Conservation (phyloP, 805 yeast species). For the Candida suzukii region DNA sequence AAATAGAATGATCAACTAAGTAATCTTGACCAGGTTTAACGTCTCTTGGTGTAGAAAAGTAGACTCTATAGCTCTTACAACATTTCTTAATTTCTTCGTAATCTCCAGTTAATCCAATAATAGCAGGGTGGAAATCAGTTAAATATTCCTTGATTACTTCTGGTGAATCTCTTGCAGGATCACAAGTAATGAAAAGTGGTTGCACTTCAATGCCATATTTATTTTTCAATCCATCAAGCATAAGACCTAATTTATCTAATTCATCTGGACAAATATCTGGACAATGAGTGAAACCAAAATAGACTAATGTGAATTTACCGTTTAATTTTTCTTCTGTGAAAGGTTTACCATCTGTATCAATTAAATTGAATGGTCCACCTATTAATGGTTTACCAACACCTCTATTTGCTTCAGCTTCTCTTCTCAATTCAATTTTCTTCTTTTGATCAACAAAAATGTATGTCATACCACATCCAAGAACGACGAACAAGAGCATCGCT, state of each 20-base stretch:
- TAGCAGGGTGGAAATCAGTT: slow-evolving; percentile 82
- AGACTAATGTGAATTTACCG: slow-evolving; percentile 78
- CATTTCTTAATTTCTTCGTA: slow-evolving; percentile 77
- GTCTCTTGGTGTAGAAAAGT: slow-evolving; percentile 94
- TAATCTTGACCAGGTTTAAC: slow-evolving; percentile 95
- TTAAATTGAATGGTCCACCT: slow-evolving; percentile 81
- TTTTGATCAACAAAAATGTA: slow-evolving; percentile 72
- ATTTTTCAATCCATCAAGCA: slow-evolving; percentile 53
- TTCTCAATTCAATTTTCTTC: slow-evolving; percentile 62
- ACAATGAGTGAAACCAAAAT: slow-evolving; percentile 95
- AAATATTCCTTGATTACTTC: slow-evolving; percentile 77
- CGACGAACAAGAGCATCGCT: slow-evolving; percentile 59
- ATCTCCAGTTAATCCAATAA: slow-evolving; percentile 87
- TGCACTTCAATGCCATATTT: slow-evolving; percentile 54
- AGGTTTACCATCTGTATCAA: slow-evolving; percentile 60
- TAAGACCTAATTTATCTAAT: slow-evolving; percentile 80
- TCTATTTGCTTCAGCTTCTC: slow-evolving; percentile 77
- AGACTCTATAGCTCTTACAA: slow-evolving; percentile 89
- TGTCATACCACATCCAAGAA: slow-evolving; percentile 66
- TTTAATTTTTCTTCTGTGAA: slow-evolving; percentile 75
- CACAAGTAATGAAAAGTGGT: slow-evolving; percentile 93
- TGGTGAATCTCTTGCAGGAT: slow-evolving; percentile 92
- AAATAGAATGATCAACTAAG: slow-evolving; percentile 93
- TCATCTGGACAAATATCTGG: slow-evolving; percentile 99
- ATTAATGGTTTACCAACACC: slow-evolving; percentile 89